These are phyloP conservation scores for Diplosphaera chodatii DNA, from an alignment of 139 green algal species.

Conservation along the genomic window DNA sequence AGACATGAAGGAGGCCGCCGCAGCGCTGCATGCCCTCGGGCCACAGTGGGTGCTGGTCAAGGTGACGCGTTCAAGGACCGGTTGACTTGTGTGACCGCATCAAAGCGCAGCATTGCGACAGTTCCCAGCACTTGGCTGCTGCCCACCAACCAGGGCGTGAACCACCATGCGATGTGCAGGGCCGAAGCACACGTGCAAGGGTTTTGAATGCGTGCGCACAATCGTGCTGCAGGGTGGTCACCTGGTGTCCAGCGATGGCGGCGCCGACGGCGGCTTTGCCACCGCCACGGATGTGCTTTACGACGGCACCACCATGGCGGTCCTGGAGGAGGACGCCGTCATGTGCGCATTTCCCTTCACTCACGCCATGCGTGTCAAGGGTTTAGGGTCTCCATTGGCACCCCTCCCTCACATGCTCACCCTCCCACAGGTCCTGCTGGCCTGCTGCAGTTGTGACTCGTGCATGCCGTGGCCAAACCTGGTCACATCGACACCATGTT, in stretches of 20 bases:
- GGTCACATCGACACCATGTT: too few species aligned
- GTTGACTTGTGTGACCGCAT: too few species aligned
- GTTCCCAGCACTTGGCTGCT: too few species aligned
- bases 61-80: background rate
- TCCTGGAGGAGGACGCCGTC: slow-evolving; percentile 42
- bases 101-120: too few species aligned
- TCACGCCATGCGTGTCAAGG: background rate
- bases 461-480: too few species aligned
- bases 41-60: slow-evolving; percentile 32
- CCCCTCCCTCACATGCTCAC: too few species aligned
- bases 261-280: background rate
- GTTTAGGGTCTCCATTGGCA: background rate
- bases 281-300: slow-evolving; percentile 73
- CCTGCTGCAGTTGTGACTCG: too few species aligned
- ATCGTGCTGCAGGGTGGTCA: slow-evolving; percentile 97
- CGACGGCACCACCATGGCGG: slow-evolving; percentile 51
- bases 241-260: slow-evolving; percentile 19
- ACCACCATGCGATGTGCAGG: too few species aligned
- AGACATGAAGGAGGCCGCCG: slow-evolving; percentile 60
- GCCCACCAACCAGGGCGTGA: too few species aligned
- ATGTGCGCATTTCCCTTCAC: background rate
- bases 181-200: too few species aligned
- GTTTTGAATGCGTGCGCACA: too few species aligned
- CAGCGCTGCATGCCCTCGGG: slow-evolving; percentile 49
- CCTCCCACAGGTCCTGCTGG: too few species aligned